Conservation (phyloP, 2,329 filamentous ascomycete species). For the Stemphylium vesicarium region DNA sequence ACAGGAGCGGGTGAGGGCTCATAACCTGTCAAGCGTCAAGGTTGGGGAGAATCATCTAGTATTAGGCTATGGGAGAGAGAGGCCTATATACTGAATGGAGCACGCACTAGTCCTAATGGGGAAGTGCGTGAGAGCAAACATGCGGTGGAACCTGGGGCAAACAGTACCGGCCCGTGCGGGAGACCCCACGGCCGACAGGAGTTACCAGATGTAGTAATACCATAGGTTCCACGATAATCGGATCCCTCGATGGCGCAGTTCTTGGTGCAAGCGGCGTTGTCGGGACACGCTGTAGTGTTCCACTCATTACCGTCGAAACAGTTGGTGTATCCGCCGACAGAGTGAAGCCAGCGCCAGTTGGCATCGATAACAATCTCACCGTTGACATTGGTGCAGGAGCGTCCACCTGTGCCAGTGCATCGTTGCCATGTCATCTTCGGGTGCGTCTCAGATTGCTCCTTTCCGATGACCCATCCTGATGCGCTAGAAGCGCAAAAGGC, state of each 20-base stretch:
- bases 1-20: no score
- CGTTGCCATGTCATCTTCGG: slow-evolving; percentile 48
- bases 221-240: slow-evolving; percentile 51
- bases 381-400: slow-evolving; percentile 41
- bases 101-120: no score
- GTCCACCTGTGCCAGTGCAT: slow-evolving; percentile 49
- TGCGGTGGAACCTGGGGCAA: no score
- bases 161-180: no score
- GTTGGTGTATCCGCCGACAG: slow-evolving; percentile 46
- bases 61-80: no score
- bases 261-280: slow-evolving; percentile 37
- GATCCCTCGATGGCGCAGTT: slow-evolving; percentile 51
- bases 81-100: no score
- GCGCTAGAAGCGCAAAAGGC: slow-evolving; percentile 35
- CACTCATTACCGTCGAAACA: slow-evolving; percentile 52
- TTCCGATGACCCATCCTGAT: slow-evolving; percentile 46
- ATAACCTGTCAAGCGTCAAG: no score
- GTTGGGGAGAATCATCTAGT: no score
- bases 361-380: slow-evolving; percentile 50
- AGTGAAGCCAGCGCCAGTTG: slow-evolving; percentile 58
- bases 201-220: slow-evolving; percentile 60
- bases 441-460: slow-evolving; percentile 48
- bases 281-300: slow-evolving; percentile 46
- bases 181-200: no score
- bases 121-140: no score